A percentile compares a stretch with the other conserved stretches of the same genome.
phyloP scores from a whole-genome alignment of 495 filamentous ascomycete genomes.

The Talaromyces nanjingensis region DNA sequence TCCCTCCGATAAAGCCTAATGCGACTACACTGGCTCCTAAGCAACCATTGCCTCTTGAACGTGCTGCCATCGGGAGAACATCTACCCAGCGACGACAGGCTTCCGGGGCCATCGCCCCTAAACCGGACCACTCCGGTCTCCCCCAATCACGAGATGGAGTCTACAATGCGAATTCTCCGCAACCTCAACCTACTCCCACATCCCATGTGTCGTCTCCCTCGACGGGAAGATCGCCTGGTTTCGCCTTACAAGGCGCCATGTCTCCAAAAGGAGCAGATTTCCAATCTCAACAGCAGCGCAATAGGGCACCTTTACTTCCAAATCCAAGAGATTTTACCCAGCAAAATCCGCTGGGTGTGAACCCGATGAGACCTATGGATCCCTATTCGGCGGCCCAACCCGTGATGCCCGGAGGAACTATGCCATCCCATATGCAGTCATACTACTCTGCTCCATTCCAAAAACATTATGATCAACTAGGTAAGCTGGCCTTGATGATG shows the following conservation, averaged over 20 bases:
- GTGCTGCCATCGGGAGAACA: constrained; percentile 65
- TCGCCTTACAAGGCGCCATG: constrained; percentile 60
- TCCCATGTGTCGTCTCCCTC: constrained; percentile 74
- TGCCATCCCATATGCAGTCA: constrained; percentile 33
- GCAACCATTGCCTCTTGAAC: constrained; percentile 57
- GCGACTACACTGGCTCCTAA: constrained; percentile 41
- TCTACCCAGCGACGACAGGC: constrained; percentile 59
- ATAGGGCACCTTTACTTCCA: constrained; percentile 43
- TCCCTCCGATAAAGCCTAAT: constrained; percentile 56
- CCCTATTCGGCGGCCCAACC: constrained; percentile 19
- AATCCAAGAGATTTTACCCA: constrained; percentile 36
- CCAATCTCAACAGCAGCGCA: constrained; percentile 40
- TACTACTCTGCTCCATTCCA: constrained; percentile 85
- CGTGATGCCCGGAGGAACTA: constrained; percentile 19
- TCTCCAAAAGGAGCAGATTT: constrained; percentile 62
- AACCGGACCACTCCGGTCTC: constrained; percentile 54
- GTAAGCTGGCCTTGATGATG: constrained; percentile 67
- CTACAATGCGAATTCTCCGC: constrained; percentile 45
- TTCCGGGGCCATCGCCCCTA: constrained; percentile 60
- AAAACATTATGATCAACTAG: constrained; percentile 94
- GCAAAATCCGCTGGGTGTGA: constrained; percentile 37
- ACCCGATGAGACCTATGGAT: constrained; percentile 31
- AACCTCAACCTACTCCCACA: constrained; percentile 72
- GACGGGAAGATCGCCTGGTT: constrained; percentile 63
- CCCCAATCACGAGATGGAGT: constrained; percentile 45